Conservation (phyloP, 768 basidiomycete species). For the Pulveroboletus ravenelii region DNA sequence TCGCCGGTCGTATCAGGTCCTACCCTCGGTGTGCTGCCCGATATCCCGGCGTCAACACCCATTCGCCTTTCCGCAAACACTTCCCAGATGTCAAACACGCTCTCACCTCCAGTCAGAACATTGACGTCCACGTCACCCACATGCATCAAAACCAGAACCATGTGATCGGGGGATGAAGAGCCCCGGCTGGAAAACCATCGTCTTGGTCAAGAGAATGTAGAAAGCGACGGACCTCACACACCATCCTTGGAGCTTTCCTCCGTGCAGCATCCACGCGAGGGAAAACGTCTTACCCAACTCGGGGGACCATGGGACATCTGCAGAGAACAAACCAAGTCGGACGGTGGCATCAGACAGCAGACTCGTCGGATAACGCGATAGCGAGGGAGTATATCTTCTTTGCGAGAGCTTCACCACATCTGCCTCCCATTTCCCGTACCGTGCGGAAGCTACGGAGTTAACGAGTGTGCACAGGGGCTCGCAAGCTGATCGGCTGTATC, state of each 20-base stretch:
- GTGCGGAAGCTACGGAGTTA: slow-evolving; percentile 11
- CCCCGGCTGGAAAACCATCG: background rate
- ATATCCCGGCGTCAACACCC: slow-evolving; percentile 67
- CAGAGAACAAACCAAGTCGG: background rate
- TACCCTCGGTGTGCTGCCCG: slow-evolving; percentile 84
- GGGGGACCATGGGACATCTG: slow-evolving; percentile 5
- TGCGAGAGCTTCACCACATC: slow-evolving; percentile 8
- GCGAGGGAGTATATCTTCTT: slow-evolving; percentile 3
- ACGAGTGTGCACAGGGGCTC: slow-evolving; percentile 23
- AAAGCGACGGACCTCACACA: slow-evolving; percentile 1
- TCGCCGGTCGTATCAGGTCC: slow-evolving; percentile 66
- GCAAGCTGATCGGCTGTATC: slow-evolving; percentile 17
- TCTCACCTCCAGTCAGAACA: slow-evolving; percentile 85
- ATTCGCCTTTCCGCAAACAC: slow-evolving; percentile 80
- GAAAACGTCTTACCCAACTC: slow-evolving; percentile 39
- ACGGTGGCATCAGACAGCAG: background rate
- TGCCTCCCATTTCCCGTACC: background rate
- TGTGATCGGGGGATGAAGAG: slow-evolving; percentile 12
- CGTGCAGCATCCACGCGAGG: slow-evolving; percentile 45
- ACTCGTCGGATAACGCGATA: background rate
- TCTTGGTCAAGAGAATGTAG: no score
- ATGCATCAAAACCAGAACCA: slow-evolving; percentile 4
- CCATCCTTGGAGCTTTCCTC: slow-evolving; percentile 15
- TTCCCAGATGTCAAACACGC: slow-evolving; percentile 79
- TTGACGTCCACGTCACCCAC: slow-evolving; percentile 43